Evolutionary conservation across 169 alveolate species (phyloP), one percentile per base, ranked within the genome.

Genomic region (Plasmodium reichenowi): DNA sequence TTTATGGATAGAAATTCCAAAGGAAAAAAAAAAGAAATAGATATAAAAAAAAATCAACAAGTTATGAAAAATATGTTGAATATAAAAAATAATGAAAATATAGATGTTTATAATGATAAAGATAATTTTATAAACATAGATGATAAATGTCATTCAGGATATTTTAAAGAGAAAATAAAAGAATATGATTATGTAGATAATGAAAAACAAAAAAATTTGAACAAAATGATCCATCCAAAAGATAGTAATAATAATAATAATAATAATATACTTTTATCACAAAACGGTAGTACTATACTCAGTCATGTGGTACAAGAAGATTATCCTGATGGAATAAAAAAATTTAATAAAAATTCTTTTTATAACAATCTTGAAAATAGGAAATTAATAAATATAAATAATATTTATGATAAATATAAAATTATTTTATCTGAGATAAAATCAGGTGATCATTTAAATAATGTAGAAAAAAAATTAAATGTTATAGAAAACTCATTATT

Each of bases 371-470:
- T 72, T 38, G 85, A 67, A 58, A 58, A 62, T 10, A 70, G 24
- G 17, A 54, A 38, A 71, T 3, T 20, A 59, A 71, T 32, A 45
- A 78, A 72, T 24, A 59, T 62, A 17, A 86, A 73, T 58, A 59
- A 54, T 24, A 66, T 86, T 1, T 86, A 86, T 54, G 71, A 86
- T 48, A 86, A 86, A 29, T 86, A 86, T 74, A 86, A 86, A 26
- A 71, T 86, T 24, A 60, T 86, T n/a, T n/a, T 67, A 5, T 47
- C 50, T 10, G 87, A 70, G 15, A 71, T 86, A 7, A 60, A 86
- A 56, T 86, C 88, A 20, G 87, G 75, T 26, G 92, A 86, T n/a
- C 72, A 86, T 38, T 24, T 86, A 13, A 64, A 59, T 26, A 13
- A 73, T 2, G 24, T 86, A 10, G 92, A 86, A 22, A 62, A 50